These are phyloP conservation scores for Cystobasidium slooffiae DNA, from an alignment of 1,284 basidiomycete genomes.

Conservation along the genomic window DNA sequence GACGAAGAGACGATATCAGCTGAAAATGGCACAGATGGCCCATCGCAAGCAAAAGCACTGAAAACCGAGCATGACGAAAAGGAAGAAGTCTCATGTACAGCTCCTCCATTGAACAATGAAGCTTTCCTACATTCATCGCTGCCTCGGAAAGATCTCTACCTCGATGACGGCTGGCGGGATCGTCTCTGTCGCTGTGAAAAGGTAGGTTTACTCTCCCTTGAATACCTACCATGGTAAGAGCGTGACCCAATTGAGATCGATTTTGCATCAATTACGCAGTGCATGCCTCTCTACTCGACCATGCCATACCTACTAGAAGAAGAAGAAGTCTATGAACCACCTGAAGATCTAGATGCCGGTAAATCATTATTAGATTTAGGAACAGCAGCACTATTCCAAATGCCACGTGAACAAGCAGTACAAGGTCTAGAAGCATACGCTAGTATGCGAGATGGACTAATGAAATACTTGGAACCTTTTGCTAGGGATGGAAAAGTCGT, in stretches of 20 bases:
- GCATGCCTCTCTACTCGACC: constrained; percentile 46
- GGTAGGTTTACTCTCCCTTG: constrained; percentile 44
- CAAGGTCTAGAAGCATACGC: constrained; percentile 57
- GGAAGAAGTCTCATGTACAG: constrained; percentile 11
- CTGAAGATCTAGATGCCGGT: constrained; percentile 51
- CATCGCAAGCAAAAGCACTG: background rate
- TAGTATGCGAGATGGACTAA: constrained; percentile 56
- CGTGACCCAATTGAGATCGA: background rate
- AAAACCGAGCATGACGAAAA: background rate
- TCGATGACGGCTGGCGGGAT: constrained; percentile 55
- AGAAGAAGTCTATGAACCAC: constrained; percentile 57
- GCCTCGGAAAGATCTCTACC: constrained; percentile 50
- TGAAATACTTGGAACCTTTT: constrained; percentile 57
- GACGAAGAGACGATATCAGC: background rate
- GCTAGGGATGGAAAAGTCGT: constrained; percentile 56
- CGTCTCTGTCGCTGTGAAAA: constrained; percentile 56
- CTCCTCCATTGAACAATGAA: constrained; percentile 14
- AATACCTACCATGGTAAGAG: background rate
- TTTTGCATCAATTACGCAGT: constrained; percentile 44
- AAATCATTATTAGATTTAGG: constrained; percentile 53
- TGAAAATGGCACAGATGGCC: background rate
- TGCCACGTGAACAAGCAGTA: constrained; percentile 58
- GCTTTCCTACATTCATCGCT: background rate
- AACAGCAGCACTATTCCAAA: constrained; percentile 55
- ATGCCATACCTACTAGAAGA: constrained; percentile 56